Percentiles rank a stretch among this genome's conserved stretches.
Conservation (phyloP, 2,329 filamentous ascomycete genomes). For the Cyphellophora attinorum region DNA sequence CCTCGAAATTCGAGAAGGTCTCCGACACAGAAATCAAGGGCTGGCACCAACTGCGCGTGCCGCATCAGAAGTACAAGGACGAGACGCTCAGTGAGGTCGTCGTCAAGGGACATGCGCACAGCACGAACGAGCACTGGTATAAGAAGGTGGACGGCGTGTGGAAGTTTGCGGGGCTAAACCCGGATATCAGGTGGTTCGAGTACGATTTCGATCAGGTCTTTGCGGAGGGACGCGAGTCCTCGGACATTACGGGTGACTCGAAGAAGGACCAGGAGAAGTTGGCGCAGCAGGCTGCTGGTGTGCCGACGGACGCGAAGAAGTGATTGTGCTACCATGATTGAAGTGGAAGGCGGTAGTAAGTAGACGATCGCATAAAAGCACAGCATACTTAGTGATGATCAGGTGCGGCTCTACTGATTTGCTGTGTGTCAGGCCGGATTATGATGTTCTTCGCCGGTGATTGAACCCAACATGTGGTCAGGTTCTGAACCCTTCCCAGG, state of each 20-base stretch:
- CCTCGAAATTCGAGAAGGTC: conserved; percentile 20
- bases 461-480: no score
- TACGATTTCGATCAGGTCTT: conserved; percentile 21
- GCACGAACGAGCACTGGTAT: conserved; percentile 19
- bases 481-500: no score
- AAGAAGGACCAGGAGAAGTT: conserved; percentile 13
- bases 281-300: conserved; percentile 14
- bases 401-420: no score
- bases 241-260: conserved; percentile 16
- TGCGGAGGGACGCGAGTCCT: conserved; percentile 15
- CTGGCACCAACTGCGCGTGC: conserved; percentile 35
- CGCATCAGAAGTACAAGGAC: conserved; percentile 53
- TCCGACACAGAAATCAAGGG: conserved; percentile 20
- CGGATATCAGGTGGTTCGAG: conserved; percentile 21
- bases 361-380: no score
- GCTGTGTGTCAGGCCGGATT: no score
- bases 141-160: conserved; percentile 22
- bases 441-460: no score
- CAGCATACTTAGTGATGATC: no score
- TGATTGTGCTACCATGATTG: no score
- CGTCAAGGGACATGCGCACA: conserved; percentile 51
- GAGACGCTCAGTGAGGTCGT: conserved; percentile 37
- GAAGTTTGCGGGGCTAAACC: conserved; percentile 23
- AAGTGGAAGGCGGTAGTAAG: no score
- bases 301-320: conserved; percentile 8